phyloP scores from a whole-genome alignment of 805 yeast species.

The Barnettozyma wickerhamii region DNA sequence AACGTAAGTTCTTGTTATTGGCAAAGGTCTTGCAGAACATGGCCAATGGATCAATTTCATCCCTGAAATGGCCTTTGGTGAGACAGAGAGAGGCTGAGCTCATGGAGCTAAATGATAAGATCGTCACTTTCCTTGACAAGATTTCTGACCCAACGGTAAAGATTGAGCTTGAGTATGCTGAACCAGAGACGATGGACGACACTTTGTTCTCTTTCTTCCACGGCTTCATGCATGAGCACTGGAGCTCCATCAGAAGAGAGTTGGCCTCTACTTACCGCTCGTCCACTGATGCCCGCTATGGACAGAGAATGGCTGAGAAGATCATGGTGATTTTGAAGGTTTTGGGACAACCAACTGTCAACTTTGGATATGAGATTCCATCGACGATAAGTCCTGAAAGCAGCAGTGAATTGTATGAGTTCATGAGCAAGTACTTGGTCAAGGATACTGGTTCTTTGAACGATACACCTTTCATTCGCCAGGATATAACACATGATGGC shows the following conservation, averaged over 20 bases:
- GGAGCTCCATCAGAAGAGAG: constrained; percentile 33
- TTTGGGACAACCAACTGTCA: constrained; percentile 57
- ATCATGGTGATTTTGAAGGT: constrained; percentile 44
- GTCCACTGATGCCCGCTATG: constrained; percentile 17
- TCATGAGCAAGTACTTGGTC: constrained; percentile 63
- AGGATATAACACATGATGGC: constrained; percentile 69
- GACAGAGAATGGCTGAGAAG: constrained; percentile 29
- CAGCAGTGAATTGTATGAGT: constrained; percentile 57
- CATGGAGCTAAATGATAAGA: constrained; percentile 32
- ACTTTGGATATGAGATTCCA: constrained; percentile 53
- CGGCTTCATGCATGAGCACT: constrained; percentile 45
- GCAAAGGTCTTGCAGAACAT: constrained; percentile 83
- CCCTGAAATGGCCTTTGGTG: constrained; percentile 62
- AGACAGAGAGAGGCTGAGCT: constrained; percentile 38
- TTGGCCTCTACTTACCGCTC: constrained; percentile 16
- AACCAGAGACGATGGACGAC: constrained; percentile 20
- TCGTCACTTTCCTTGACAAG: constrained; percentile 38
- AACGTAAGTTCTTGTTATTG: constrained; percentile 69
- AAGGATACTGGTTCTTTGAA: constrained; percentile 44
- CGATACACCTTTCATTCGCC: constrained; percentile 49
- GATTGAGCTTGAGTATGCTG: constrained; percentile 19
- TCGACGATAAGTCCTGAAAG: constrained; percentile 46
- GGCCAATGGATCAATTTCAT: constrained; percentile 73
- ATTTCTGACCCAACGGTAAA: constrained; percentile 26
- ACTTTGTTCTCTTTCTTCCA: constrained; percentile 40